Conservation (phyloP, 306 rosid species). For the Sesbania bispinosa region DNA sequence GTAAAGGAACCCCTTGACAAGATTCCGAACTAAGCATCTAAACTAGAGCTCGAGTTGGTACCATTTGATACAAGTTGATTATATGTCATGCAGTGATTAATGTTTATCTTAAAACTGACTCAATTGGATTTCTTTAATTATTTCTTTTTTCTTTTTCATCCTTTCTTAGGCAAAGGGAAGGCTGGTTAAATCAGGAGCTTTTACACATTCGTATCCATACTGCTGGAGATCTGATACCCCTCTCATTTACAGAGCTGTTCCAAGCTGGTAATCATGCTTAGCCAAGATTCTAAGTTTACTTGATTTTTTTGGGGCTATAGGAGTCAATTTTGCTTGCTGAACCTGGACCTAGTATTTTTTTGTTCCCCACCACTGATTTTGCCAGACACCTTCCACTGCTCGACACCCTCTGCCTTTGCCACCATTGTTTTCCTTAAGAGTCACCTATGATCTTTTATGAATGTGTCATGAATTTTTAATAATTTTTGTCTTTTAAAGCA, state of each 20-base stretch:
- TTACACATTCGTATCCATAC: conserved; percentile 87
- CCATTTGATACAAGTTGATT: conserved; percentile 9
- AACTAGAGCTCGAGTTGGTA: background rate
- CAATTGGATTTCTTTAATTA: background rate
- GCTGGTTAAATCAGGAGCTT: conserved; percentile 70
- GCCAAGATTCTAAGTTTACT: conserved; percentile 5
- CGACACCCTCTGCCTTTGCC: too few relatives aligned
- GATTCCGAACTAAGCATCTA: background rate
- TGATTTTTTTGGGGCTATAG: conserved; percentile 17
- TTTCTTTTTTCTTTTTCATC: conserved; percentile 12
- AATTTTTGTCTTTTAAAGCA: too few relatives aligned
- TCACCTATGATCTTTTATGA: too few relatives aligned
- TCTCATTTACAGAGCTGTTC: conserved; percentile 93
- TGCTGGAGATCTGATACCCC: conserved; percentile 96
- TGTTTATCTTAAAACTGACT: background rate
- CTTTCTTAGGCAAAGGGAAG: conserved; percentile 79
- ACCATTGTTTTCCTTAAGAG: too few relatives aligned
- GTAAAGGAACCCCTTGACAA: background rate
- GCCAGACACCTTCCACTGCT: too few relatives aligned
- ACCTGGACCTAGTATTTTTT: background rate
- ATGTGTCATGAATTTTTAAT: too few relatives aligned
- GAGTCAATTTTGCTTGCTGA: background rate
- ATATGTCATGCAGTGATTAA: background rate
- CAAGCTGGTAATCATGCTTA: conserved; percentile 74
- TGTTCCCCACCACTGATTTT: too few relatives aligned